A percentile compares a stretch with the other conserved stretches of the same genome.
Conservation (phyloP, 2,329 filamentous ascomycete genomes). For the Fusarium lyarnte region DNA sequence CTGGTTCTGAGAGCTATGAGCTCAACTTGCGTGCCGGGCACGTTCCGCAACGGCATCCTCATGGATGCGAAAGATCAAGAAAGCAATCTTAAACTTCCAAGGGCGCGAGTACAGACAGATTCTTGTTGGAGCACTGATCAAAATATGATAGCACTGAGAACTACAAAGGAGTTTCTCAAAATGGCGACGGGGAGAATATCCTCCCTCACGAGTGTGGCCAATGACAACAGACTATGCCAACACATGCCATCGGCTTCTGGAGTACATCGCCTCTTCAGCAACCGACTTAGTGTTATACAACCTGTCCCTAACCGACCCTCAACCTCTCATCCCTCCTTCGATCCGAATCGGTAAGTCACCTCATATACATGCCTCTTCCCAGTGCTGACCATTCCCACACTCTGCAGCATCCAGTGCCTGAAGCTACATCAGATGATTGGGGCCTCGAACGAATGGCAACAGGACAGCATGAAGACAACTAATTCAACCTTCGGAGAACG, state of each 20-base stretch:
- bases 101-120: too few species aligned
- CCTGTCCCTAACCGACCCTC: background rate
- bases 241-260: background rate
- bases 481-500: background rate
- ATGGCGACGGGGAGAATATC: fast-evolving
- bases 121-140: too few species aligned
- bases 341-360: background rate
- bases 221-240: background rate
- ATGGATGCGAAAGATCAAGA: background rate
- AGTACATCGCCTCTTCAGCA: background rate
- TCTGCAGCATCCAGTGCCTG: background rate
- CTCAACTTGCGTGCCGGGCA: background rate
- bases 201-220: fast-evolving
- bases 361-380: background rate
- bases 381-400: background rate
- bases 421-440: background rate
- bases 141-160: fast-evolving
- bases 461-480: background rate
- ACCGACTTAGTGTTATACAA: fast-evolving
- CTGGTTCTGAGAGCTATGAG: fast-evolving
- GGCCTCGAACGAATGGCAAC: background rate
- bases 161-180: background rate
- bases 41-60: background rate
- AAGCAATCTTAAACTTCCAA: too few species aligned
- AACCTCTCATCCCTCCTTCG: background rate